These are phyloP conservation scores for Pleurotus tuoliensis DNA, from an alignment of 768 basidiomycete genomes.

Conservation along the genomic window DNA sequence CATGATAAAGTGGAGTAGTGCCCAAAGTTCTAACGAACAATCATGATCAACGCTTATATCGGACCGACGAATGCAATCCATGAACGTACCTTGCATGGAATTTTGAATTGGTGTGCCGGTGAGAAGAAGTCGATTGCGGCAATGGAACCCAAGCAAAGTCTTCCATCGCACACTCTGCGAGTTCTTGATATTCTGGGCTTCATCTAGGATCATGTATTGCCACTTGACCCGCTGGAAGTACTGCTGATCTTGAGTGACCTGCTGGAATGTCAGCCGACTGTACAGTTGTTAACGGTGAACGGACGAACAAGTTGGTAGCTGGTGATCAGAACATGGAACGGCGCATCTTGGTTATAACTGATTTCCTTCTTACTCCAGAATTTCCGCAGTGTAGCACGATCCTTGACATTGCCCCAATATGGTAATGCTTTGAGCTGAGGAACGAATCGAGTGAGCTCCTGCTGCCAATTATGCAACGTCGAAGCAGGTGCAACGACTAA, in stretches of 20 bases:
- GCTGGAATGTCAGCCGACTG: neutral
- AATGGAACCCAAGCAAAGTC: constrained; percentile 91
- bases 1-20: constrained; percentile 99
- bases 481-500: constrained; percentile 96
- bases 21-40: constrained; percentile 79
- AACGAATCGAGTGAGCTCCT: constrained; percentile 94
- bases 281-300: neutral
- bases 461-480: constrained; percentile 99
- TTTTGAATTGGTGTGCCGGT: constrained; percentile 99
- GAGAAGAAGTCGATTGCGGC: constrained; percentile 88
- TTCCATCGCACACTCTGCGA: constrained; percentile 97
- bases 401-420: constrained; percentile 98
- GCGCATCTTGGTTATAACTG: constrained; percentile 91
- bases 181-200: constrained; percentile 99
- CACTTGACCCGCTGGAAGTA: constrained; percentile 97
- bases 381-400: constrained; percentile 88
- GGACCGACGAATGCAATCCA: too few relatives aligned
- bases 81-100: constrained; percentile 85
- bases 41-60: too few relatives aligned
- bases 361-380: constrained; percentile 99
- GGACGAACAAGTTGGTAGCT: constrained; percentile 86
- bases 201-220: constrained; percentile 99
- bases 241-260: constrained; percentile 96
- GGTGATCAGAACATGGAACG: constrained; percentile 95
- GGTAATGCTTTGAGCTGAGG: constrained; percentile 91